These are phyloP conservation scores for Stenogyne calaminthoides DNA, from an alignment of 305 asterid genomes.

Conservation along the genomic window DNA sequence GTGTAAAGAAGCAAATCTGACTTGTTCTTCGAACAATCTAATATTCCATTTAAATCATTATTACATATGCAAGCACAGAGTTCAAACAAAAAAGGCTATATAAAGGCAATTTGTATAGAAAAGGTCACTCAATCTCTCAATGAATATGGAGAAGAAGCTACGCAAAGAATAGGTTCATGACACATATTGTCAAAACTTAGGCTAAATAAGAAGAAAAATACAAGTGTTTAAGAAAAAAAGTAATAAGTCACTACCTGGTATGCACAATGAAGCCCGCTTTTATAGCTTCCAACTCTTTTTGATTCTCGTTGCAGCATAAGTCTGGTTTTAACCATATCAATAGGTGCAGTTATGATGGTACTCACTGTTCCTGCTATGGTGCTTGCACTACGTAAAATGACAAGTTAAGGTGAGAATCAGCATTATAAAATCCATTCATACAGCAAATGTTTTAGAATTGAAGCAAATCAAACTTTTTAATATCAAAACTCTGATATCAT, in stretches of 20 bases:
- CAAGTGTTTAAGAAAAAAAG: not conserved
- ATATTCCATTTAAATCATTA: not conserved
- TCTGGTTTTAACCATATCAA: slow-evolving; percentile 94
- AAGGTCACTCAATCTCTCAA: slow-evolving; percentile 1
- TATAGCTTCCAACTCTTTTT: slow-evolving; percentile 58
- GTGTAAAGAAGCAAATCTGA: not conserved
- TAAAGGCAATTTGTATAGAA: not conserved
- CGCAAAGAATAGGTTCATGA: slow-evolving; percentile 13
- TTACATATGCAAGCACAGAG: slow-evolving; percentile 10
- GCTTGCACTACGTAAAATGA: slow-evolving; percentile 68
- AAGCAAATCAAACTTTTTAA: slow-evolving; percentile 3
- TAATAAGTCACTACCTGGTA: slow-evolving; percentile 61
- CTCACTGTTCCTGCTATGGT: slow-evolving; percentile 81
- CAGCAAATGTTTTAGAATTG: slow-evolving; percentile 3
- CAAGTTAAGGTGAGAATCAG: slow-evolving; percentile 39
- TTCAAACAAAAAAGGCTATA: not conserved
- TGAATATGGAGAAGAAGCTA: slow-evolving; percentile 22
- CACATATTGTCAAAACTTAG: slow-evolving; percentile 4
- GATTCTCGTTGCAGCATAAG: slow-evolving; percentile 92
- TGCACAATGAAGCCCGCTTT: slow-evolving; percentile 85
- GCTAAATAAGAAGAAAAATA: slow-evolving; percentile 27
- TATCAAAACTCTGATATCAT: not conserved
- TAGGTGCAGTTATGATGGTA: slow-evolving; percentile 86
- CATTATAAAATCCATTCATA: slow-evolving; percentile 3
- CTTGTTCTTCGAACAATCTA: slow-evolving; percentile 5